Evolutionary conservation across 1,284 basidiomycete species (phyloP).

Genomic region (Anthracocystis panici-leucophaei): DNA sequence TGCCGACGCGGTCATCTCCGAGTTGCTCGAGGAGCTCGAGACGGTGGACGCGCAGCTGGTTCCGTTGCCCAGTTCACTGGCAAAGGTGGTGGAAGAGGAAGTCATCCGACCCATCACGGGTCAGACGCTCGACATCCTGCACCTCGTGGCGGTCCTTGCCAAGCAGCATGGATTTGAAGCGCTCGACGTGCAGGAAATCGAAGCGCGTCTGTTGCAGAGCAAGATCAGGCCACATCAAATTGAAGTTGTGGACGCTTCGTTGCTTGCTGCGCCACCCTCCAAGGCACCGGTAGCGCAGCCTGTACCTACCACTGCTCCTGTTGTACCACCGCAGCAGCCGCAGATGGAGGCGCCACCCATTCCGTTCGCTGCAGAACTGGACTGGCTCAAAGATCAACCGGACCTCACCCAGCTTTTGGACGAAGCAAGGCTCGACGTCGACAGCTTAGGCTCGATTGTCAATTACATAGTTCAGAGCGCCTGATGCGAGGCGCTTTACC

Average conservation of each 20-base stretch:
- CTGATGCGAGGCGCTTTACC: constrained; percentile 1
- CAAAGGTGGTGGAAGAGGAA: constrained; percentile 43
- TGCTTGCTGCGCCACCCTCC: background rate
- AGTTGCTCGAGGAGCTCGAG: constrained; percentile 9
- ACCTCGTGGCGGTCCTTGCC: constrained; percentile 32
- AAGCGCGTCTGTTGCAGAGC: constrained; percentile 24
- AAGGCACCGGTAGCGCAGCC: background rate
- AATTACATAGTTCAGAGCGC: constrained; percentile 41
- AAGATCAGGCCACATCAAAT: constrained; percentile 20
- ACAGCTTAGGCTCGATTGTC: constrained; percentile 45
- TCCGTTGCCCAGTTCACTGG: constrained; percentile 21
- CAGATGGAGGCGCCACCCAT: background rate
- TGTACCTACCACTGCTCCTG: background rate
- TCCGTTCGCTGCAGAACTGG: constrained; percentile 31
- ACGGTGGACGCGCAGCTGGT: constrained; percentile 20
- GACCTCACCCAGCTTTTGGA: constrained; percentile 33
- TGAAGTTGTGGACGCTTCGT: constrained; percentile 10
- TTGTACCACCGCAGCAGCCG: constrained; percentile 1
- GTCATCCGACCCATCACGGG: constrained; percentile 41
- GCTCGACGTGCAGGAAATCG: constrained; percentile 19
- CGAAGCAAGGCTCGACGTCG: constrained; percentile 39
- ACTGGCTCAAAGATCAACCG: constrained; percentile 44
- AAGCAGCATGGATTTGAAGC: constrained; percentile 16
- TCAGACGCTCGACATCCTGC: constrained; percentile 36
- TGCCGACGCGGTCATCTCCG: constrained; percentile 16